A percentile compares a stretch with the other conserved stretches of the same genome.
phyloP scores from a whole-genome alignment of 768 basidiomycete genomes.

The Phylloporus sp. region DNA sequence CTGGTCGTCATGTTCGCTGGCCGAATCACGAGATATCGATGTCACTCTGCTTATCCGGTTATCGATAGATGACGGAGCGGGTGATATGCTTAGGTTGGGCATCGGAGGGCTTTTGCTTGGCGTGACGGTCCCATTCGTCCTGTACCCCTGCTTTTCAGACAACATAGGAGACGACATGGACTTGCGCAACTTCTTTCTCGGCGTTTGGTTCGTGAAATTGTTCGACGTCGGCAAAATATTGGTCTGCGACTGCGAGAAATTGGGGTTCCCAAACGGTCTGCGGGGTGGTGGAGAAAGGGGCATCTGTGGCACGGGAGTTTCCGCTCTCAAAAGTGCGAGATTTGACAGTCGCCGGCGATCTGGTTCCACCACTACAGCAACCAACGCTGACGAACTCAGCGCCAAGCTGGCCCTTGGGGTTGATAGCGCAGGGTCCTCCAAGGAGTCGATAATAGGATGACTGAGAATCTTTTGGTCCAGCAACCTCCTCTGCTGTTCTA shows the following conservation, averaged over 20 bases:
- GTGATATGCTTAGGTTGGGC: conserved; percentile 31
- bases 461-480: conserved; percentile 43
- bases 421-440: conserved; percentile 30
- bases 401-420: conserved; percentile 4
- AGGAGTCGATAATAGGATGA: conserved; percentile 34
- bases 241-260: conserved; percentile 57
- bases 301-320: conserved; percentile 59
- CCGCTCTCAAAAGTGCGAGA: conserved; percentile 51
- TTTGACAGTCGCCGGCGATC: conserved; percentile 37
- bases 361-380: conserved; percentile 19
- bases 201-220: conserved; percentile 4
- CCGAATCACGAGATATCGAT: conserved; percentile 29
- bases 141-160: conserved; percentile 39
- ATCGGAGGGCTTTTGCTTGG: conserved; percentile 42
- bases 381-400: conserved; percentile 9
- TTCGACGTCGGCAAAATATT: conserved; percentile 33
- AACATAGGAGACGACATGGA: conserved; percentile 52
- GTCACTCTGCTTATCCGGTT: conserved; percentile 26
- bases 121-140: conserved; percentile 24
- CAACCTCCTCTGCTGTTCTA: conserved; percentile 23
- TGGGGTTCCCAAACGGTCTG: conserved; percentile 36
- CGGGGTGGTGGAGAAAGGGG: conserved; percentile 66
- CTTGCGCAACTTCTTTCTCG: conserved; percentile 36
- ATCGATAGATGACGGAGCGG: conserved; percentile 21
- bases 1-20: conserved; percentile 38